Base-by-base conservation (phyloP, 108 stramenopile genomes). In the Nitzschia inconspicua region DNA sequence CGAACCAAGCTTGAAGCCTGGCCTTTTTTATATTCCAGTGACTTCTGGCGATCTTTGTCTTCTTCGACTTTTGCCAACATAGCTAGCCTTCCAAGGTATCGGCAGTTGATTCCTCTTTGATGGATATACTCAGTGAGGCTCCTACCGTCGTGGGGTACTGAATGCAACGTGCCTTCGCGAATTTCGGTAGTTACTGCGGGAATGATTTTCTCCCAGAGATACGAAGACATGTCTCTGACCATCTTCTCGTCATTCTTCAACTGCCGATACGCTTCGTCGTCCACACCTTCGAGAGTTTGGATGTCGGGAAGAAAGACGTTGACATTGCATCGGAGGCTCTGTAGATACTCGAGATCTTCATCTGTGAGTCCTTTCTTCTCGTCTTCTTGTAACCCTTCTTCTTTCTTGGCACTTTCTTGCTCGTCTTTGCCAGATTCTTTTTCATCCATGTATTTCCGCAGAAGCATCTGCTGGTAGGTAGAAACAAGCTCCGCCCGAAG, bases 61-160 rank as follows among this genome's bases (percentile, higher is more conserved):
- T 93, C 97, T 73, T 96, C 88, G 10, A 71, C 67, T 32, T 35
- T 63, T 10, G 97, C 94, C 28, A 95, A 47, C 26, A 56, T 52
- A 20, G 95, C 95, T 26, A 99, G 70, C 18, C 78, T 74, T 8
- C 98, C 98, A 7, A 98, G 65, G 67, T 99, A 98, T 6, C 98
- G 84, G 63, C 97, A 83, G 64, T 99, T 99, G 52, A 99, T 73
- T 29, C 98, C 98, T 43, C 78, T 44, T 32, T 87, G 79, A 57
- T 98, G 98, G 41, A 98, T 66, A 30, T 83, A 71, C 9, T 92
- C 81, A 14, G 92, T 89, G 14, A 97, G 68, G 26, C 78, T 72
- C 51, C 73, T 77, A 3, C 96, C 96, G 64, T 95, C 96, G 22
- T 71, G 59, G 3, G 92, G 88, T 3, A 90, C 51, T 36, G 67